phyloP scores from a whole-genome alignment of 2,329 filamentous ascomycete genomes.

The Zalaria sp. region DNA sequence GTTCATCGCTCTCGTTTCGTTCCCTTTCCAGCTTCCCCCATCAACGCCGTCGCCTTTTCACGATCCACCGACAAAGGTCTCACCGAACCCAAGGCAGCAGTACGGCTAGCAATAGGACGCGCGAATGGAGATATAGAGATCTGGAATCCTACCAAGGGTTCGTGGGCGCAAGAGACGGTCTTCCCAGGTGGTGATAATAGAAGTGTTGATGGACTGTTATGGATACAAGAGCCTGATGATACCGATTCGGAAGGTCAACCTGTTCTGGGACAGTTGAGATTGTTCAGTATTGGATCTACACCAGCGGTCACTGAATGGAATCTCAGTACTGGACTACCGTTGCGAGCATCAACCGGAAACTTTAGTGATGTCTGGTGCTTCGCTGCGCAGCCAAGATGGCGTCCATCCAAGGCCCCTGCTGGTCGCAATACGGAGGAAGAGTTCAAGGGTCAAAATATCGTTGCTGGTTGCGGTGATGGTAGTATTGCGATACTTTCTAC shows the following conservation, averaged over 20 bases:
- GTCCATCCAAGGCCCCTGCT: constrained; percentile 13
- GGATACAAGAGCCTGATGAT: constrained; percentile 76
- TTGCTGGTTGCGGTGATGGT: constrained; percentile 83
- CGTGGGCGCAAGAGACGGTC: constrained; percentile 82
- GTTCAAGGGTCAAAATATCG: constrained; percentile 43
- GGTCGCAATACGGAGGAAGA: constrained; percentile 9
- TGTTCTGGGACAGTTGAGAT: constrained; percentile 57
- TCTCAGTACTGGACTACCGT: constrained; percentile 60
- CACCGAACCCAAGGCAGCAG: constrained; percentile 36
- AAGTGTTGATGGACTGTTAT: constrained; percentile 79
- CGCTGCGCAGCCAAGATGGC: constrained; percentile 60
- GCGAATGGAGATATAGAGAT: constrained; percentile 95
- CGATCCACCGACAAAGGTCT: constrained; percentile 42
- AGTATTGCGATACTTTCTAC: constrained; percentile 78
- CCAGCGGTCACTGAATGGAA: constrained; percentile 93
- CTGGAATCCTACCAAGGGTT: constrained; percentile 74
- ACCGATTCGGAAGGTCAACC: constrained; percentile 47
- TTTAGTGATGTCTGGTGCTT: constrained; percentile 97
- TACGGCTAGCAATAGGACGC: constrained; percentile 76
- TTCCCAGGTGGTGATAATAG: constrained; percentile 72
- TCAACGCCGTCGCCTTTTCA: constrained; percentile 91
- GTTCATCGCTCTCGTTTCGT: constrained; percentile 96
- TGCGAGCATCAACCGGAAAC: constrained; percentile 76
- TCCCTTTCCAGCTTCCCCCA: constrained; percentile 76
- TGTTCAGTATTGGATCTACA: constrained; percentile 95